Conservation (phyloP, 805 yeast species). For the Monosporozyma solicola region DNA sequence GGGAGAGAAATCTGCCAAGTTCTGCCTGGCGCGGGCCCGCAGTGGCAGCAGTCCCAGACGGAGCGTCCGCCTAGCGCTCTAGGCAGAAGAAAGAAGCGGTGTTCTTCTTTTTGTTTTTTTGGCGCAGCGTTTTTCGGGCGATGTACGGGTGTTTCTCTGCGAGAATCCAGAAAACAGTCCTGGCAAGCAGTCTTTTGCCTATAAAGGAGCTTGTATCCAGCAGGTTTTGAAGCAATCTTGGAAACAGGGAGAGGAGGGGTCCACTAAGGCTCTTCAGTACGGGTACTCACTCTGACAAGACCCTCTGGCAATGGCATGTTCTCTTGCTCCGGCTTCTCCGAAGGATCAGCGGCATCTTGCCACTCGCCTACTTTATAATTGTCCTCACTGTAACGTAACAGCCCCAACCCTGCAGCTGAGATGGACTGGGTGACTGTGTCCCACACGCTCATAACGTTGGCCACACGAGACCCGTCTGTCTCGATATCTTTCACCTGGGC, state of each 20-base stretch:
- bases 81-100: too few species aligned
- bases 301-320: slow-evolving; percentile 54
- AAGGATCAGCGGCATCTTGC: slow-evolving; percentile 13
- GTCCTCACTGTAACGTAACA: slow-evolving; percentile 25
- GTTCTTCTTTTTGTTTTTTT: too few species aligned
- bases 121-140: too few species aligned
- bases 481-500: slow-evolving; percentile 19
- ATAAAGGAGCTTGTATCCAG: neutral
- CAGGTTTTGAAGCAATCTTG: neutral
- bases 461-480: slow-evolving; percentile 19
- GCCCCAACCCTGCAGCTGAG: slow-evolving; percentile 26
- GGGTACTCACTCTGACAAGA: slow-evolving; percentile 42
- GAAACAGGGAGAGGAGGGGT: neutral
- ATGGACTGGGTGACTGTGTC: slow-evolving; percentile 25
- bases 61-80: too few species aligned
- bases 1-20: too few species aligned
- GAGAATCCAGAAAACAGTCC: neutral
- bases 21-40: too few species aligned
- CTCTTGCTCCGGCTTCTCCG: slow-evolving; percentile 23
- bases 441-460: slow-evolving; percentile 25
- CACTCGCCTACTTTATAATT: slow-evolving; percentile 27
- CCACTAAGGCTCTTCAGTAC: neutral
- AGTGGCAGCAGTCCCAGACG: too few species aligned
- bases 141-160: neutral
- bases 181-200: neutral